These are phyloP conservation scores for Trametes coccinea DNA, from an alignment of 768 basidiomycete genomes.

Conservation along the genomic window DNA sequence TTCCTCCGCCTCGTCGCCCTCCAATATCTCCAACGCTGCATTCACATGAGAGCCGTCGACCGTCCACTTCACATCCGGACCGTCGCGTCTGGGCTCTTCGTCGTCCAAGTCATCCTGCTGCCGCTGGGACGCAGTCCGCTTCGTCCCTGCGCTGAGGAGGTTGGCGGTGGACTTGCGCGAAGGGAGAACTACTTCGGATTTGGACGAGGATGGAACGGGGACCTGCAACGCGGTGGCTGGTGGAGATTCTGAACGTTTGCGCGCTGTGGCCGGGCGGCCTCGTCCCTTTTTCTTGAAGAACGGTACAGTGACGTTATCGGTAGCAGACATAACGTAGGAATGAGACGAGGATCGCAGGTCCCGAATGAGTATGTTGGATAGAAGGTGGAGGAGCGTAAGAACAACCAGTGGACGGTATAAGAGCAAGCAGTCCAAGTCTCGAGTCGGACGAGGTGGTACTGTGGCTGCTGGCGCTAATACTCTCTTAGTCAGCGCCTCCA, in stretches of 20 bases:
- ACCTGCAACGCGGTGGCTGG: conserved; percentile 32
- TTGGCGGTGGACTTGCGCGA: conserved; percentile 65
- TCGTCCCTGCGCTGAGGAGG: conserved; percentile 77
- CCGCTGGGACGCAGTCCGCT: conserved; percentile 55
- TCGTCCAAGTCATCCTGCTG: conserved; percentile 53
- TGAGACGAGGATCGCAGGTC: neutral
- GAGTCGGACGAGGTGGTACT: neutral
- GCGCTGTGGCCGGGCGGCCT: conserved; percentile 69
- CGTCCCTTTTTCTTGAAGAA: conserved; percentile 91
- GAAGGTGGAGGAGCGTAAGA: neutral
- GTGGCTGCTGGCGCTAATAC: conserved; percentile 4
- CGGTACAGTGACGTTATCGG: conserved; percentile 56
- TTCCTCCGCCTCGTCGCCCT: conserved; percentile 81
- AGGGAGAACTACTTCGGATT: conserved; percentile 78
- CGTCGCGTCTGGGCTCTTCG: conserved; percentile 47
- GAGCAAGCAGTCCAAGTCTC: no score
- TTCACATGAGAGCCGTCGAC: conserved; percentile 73
- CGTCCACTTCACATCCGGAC: conserved; percentile 77
- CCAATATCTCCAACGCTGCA: conserved; percentile 71
- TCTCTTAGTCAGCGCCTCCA: conserved; percentile 13
- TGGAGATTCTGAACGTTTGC: conserved; percentile 78
- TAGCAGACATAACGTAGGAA: conserved; percentile 12
- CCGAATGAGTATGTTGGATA: neutral
- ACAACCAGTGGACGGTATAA: no score
- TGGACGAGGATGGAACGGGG: conserved; percentile 40